Evolutionary conservation across 1,284 basidiomycete genomes (phyloP), one percentile per base, ranked within the genome.

Genomic region (Salmacisia buchloeana): DNA sequence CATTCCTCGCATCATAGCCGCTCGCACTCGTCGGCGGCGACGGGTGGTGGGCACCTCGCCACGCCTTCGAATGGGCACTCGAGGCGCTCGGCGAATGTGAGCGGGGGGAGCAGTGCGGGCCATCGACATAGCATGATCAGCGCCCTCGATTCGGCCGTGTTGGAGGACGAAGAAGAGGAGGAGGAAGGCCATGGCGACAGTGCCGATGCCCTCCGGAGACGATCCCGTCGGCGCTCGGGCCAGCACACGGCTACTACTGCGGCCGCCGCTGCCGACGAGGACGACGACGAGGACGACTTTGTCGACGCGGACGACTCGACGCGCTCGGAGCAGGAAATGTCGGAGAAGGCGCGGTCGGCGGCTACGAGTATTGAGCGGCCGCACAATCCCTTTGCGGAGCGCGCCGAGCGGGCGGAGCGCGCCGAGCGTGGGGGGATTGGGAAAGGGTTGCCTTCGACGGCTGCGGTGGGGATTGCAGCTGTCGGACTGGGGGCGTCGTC

Each of bases 61-160:
- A 52, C 46, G 7, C 27, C 46, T 12, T 52, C 46, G 9, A 52
- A 54, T 13, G 49, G 49, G 25, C 49, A 54, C 21, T 27, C 29
- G n/a, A 27, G 49, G 13, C 49, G 49, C 10, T 54, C 49, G 15
- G 25, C 29, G 12, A 27, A 54, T 33, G 49, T 31, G 15, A 54
- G 27, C 13, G 49, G 49, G 12, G 29, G n/a, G n/a, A n/a, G 49
- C 29, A 54, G 49, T 33, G n/a, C 45, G 13, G 45, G 13, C 25
- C 31, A 33, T 54, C 49, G 49, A 31, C 25, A 54, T 33, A 54
- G 49, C 27, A 54, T 54, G 49, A 54, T 54, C 7, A 54, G 49
- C 49, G 49, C 49, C 29, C 27, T 54, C 29, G 49, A 54, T 18
- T 54, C 49, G 49, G 49, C 49, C 21, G 49, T 54, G 49, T 33